Evolutionary conservation across 331 rosid genomes (phyloP), one percentile per base, ranked within the genome.

Genomic region (Pyrus hybrid): DNA sequence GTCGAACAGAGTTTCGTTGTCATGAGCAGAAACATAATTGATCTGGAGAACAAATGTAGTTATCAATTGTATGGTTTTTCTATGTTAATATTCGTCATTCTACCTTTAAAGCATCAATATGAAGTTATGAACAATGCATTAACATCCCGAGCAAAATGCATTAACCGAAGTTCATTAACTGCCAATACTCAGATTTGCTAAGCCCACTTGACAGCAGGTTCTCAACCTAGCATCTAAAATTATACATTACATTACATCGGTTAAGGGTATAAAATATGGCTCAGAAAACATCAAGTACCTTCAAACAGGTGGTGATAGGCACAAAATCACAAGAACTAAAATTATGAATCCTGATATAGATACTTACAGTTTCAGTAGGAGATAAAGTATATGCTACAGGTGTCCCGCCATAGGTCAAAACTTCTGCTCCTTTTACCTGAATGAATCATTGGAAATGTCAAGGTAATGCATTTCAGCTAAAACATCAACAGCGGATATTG

Each of bases 21-120:
- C 97, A 84, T 94, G 99, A 75, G 99, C 97, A 60, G 97, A 92
- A 85, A 82, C 99, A 77, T 92, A 92, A 83, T 92, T 94, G 63
- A 94, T 76, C 99, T 94, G 90, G 78, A 89, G 84, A 83, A 78
- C 70, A 79, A 75, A 62, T 4, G 37, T 68, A 45, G 73, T 56
- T 47, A 12, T 62, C 67, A 62, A 13, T 75, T 68, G 68, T 72
- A 76, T 53, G 78, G 71, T 68, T 51, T 61, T 76, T 68, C 70
- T 20, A 64, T 8, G 57, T 64, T 43, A 51, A 53, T 12, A 17
- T 13, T 20, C 16, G 43, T 70, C 29, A 43, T 35, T 37, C 37
- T 45, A 58, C 65, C 64, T 43, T 20, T 74, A 22, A 32, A 74
- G 14, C 12, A 56, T 67, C n/a, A 58, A 65, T 71, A 51, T 78